Conservation (phyloP, 805 yeast species). For the Spathaspora gorwiae region DNA sequence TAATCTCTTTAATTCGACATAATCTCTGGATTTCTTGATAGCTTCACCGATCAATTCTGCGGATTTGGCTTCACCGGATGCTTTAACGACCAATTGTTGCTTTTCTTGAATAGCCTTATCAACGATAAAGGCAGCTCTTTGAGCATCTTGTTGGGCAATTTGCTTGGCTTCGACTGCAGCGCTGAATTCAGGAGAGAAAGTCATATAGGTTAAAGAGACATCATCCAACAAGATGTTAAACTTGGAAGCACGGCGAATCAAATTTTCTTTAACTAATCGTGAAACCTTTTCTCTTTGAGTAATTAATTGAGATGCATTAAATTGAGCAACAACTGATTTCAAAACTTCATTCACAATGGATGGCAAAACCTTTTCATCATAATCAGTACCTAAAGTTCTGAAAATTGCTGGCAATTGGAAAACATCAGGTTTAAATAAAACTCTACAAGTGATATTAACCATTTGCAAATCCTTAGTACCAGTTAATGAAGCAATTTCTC, state of each 20-base stretch:
- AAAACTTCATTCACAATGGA: constrained; percentile 97
- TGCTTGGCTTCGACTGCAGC: constrained; percentile 98
- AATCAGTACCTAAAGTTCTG: constrained; percentile 90
- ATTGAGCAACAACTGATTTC: constrained; percentile 95
- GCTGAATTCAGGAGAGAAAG: constrained; percentile 96
- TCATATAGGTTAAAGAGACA: constrained; percentile 94
- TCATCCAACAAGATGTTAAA: constrained; percentile 89
- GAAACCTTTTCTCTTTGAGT: constrained; percentile 99
- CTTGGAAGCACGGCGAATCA: constrained; percentile 84
- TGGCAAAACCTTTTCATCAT: constrained; percentile 95
- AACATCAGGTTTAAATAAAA: constrained; percentile 82
- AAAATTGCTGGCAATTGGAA: constrained; percentile 74
- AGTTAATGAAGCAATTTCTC: constrained; percentile 91
- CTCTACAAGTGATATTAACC: constrained; percentile 99
- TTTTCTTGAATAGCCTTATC: constrained; percentile 97
- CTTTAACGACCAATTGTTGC: constrained; percentile 93
- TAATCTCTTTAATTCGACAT: constrained; percentile 92
- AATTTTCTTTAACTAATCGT: constrained; percentile 81
- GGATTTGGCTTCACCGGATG: constrained; percentile 97
- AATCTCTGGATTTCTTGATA: constrained; percentile 91
- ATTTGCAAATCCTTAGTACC: constrained; percentile 98
- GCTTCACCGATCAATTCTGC: constrained; percentile 99
- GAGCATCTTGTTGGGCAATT: constrained; percentile 99
- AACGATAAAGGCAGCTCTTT: constrained; percentile 94
- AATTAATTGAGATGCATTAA: constrained; percentile 95